A percentile compares a stretch with the other conserved stretches of the same genome.
Evolutionary conservation across 108 stramenopile genomes (phyloP).

Genomic region (Conticribra weissflogii): DNA sequence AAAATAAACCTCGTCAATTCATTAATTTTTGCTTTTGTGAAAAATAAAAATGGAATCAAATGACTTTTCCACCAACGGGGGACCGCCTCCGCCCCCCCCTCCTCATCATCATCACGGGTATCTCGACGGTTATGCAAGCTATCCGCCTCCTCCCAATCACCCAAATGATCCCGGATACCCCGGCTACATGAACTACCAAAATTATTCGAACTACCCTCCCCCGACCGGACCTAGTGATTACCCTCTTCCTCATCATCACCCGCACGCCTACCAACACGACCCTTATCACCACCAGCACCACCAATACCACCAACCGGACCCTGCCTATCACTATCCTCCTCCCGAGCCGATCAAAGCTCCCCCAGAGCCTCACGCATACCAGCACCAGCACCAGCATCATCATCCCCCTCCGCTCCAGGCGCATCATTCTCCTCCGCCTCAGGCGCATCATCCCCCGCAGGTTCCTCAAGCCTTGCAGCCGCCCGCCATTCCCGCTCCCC

Average conservation of each 20-base stretch:
- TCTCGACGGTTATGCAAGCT: slow-evolving; percentile 7
- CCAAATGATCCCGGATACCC: neutral
- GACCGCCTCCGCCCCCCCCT: slow-evolving; percentile 14
- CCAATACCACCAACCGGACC: slow-evolving; percentile 5
- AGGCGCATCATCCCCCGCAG: neutral
- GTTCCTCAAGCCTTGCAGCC: neutral
- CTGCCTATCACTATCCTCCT: slow-evolving; percentile 1
- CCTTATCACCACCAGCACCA: slow-evolving; percentile 10
- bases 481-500: neutral
- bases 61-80: slow-evolving; percentile 19
- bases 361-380: neutral
- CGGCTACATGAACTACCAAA: slow-evolving; percentile 4
- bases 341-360: slow-evolving; percentile 1
- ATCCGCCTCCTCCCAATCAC: slow-evolving; percentile 1
- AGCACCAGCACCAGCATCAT: neutral
- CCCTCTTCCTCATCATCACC: neutral
- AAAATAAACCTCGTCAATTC: no score
- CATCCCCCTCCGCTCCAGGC: neutral
- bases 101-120: slow-evolving; percentile 15
- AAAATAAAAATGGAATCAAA: slow-evolving; percentile 3
- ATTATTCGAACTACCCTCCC: neutral
- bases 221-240: neutral
- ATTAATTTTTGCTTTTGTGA: no score
- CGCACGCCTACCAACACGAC: neutral
- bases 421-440: neutral